phyloP scores from a whole-genome alignment of 164 flowering plant genomes.

The Santalum album region DNA sequence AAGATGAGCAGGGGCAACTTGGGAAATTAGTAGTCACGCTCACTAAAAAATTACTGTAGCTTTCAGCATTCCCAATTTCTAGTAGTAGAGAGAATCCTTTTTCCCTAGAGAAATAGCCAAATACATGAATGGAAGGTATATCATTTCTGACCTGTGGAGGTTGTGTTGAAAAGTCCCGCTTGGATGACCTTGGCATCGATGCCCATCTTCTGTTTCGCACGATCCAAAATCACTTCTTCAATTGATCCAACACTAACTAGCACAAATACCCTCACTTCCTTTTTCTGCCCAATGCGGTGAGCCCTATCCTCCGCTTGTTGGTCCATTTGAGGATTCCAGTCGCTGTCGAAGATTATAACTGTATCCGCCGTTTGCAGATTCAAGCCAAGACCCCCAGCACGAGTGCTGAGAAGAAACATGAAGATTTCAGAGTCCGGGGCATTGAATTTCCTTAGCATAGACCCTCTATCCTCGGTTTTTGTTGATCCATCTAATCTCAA shows the following conservation, averaged over 20 bases:
- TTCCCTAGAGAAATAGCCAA: background rate
- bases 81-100: no score
- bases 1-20: no score
- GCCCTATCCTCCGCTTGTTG: constrained; percentile 99
- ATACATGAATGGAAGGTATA: constrained; percentile 1
- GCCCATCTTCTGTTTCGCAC: constrained; percentile 97
- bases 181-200: constrained; percentile 99
- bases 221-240: constrained; percentile 94
- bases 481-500: constrained; percentile 92
- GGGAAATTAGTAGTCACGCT: no score
- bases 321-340: constrained; percentile 99
- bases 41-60: no score
- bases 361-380: constrained; percentile 96
- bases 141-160: constrained; percentile 77
- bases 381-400: constrained; percentile 97
- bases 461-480: constrained; percentile 85
- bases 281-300: constrained; percentile 96
- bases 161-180: constrained; percentile 95
- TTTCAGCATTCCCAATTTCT: no score
- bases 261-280: constrained; percentile 93
- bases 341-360: constrained; percentile 92
- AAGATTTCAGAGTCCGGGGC: constrained; percentile 84
- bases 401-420: constrained; percentile 95
- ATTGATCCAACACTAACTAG: constrained; percentile 94
- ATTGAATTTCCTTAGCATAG: constrained; percentile 68